These are phyloP conservation scores for Umbilicus rupestris DNA, from an alignment of 164 flowering plant genomes.

Conservation along the genomic window DNA sequence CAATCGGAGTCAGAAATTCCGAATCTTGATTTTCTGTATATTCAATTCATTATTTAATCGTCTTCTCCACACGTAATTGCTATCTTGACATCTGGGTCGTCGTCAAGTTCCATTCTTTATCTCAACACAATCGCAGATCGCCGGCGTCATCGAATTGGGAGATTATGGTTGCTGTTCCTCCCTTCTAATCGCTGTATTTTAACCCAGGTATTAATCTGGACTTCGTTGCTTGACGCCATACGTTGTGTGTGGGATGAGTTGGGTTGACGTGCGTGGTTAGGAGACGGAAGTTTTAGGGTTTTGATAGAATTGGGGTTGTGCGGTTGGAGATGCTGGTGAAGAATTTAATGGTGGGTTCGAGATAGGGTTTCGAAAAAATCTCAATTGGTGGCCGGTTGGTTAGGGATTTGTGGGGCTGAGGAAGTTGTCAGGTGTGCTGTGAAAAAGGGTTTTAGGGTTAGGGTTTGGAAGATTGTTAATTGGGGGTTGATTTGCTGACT, in stretches of 20 bases:
- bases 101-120: slow-evolving; percentile 1
- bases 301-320: neutral
- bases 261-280: neutral
- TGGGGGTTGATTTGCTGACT: neutral
- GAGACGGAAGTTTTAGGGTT: neutral
- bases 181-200: neutral
- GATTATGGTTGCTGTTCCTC: neutral
- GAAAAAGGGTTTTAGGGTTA: slow-evolving; percentile 1
- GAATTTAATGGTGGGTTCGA: neutral
- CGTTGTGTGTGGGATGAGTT: neutral
- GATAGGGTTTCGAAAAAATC: slow-evolving; percentile 1
- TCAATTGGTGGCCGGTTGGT: neutral
- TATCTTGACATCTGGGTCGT: neutral
- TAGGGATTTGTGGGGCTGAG: neutral
- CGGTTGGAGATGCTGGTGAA: neutral
- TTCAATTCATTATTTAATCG: neutral
- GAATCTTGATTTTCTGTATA: neutral
- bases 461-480: slow-evolving; percentile 1
- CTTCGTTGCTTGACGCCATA: neutral
- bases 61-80: slow-evolving; percentile 6
- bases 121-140: neutral
- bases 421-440: neutral
- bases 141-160: slow-evolving; percentile 8
- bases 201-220: too few species aligned
- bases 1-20: neutral